Percentiles rank a stretch among this genome's conserved stretches.
Conservation (phyloP, 164 flowering plant species). For the Chimonanthus salicifolius region DNA sequence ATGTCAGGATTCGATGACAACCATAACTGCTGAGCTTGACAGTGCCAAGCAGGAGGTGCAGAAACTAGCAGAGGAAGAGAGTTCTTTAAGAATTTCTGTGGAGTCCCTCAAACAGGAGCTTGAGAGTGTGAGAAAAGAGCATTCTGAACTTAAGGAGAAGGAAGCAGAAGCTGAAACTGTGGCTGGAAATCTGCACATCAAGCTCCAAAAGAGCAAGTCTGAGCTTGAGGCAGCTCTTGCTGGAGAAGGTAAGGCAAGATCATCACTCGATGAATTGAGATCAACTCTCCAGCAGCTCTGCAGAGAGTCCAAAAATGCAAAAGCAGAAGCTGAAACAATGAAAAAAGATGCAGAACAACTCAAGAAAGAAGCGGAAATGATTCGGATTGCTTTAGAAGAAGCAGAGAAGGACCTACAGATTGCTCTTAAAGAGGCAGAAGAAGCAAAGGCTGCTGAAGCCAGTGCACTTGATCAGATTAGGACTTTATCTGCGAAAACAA, state of each 20-base stretch:
- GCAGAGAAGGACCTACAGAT: conserved; percentile 52
- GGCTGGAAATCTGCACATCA: conserved; percentile 65
- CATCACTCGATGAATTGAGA: conserved; percentile 61
- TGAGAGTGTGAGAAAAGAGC: conserved; percentile 72
- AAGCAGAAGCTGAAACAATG: conserved; percentile 57
- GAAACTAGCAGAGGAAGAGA: conserved; percentile 76
- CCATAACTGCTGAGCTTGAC: conserved; percentile 63
- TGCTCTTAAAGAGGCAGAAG: conserved; percentile 70
- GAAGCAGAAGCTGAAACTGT: conserved; percentile 70
- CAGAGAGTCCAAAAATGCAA: conserved; percentile 53
- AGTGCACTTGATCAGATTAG: conserved; percentile 60
- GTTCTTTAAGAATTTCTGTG: conserved; percentile 41
- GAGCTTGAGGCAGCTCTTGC: conserved; percentile 68
- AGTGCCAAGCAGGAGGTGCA: conserved; percentile 70
- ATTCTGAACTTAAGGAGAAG: conserved; percentile 61
- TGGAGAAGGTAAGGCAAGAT: conserved; percentile 51
- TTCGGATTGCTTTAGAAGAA: conserved; percentile 42
- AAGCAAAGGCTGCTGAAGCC: conserved; percentile 69
- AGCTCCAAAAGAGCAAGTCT: conserved; percentile 56
- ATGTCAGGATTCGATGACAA: conserved; percentile 60
- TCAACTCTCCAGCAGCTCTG: conserved; percentile 54
- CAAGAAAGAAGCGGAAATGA: conserved; percentile 51
- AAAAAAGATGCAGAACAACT: conserved; percentile 54
- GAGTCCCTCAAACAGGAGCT: conserved; percentile 70
- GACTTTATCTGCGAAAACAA: conserved; percentile 54